Evolutionary conservation across 768 basidiomycete genomes (phyloP), one percentile per base, ranked within the genome.

Genomic region (Stropharia rugosoannulata): DNA sequence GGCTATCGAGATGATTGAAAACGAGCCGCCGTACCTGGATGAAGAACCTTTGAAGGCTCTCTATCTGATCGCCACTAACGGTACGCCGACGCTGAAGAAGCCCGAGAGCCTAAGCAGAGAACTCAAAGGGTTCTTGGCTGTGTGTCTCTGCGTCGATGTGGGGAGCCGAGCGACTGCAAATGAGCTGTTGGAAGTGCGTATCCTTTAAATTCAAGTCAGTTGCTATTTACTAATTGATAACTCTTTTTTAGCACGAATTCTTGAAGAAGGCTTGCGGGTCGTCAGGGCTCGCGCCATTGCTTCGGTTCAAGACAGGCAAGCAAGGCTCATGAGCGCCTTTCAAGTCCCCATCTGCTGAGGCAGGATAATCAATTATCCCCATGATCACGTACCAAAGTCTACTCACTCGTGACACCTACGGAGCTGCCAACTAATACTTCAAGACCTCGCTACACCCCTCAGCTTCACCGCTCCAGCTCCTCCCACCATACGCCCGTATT

Each of bases 1-100:
- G 94, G 94, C 94, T 4, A 98, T 98, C 58, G 93, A 98, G 79
- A 98, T 98, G 95, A 95, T 98, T 60, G 95, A 98, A 71, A 95
- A 93, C 65, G 95, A 97, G 71, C 95, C 95, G 2, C 95, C 95
- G 5, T 96, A 97, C 69, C 78, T 98, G 39, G 93, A 96, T 61
- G 95, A 98, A 68, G 95, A 98, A 64, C 95, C 95, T 0, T 77
- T 96, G 57, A 93, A 95, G 75, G 95, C 95, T 16, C 73, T 98
- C 44, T 97, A 98, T 71, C 74, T 97, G 58, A 97, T 98, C 64
- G 97, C 96, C 36, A 99, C 96, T 41, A 98, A 98, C 66, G 97
- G 97, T 11, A 98, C 97, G 15, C 97, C 97, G 53, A 98, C 97
- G 56, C 69, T 99, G 68, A 98, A 98, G 83, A 93, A 90, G 65